Conservation (phyloP, 805 yeast genomes). For the Metschnikowia cerradonensis region DNA sequence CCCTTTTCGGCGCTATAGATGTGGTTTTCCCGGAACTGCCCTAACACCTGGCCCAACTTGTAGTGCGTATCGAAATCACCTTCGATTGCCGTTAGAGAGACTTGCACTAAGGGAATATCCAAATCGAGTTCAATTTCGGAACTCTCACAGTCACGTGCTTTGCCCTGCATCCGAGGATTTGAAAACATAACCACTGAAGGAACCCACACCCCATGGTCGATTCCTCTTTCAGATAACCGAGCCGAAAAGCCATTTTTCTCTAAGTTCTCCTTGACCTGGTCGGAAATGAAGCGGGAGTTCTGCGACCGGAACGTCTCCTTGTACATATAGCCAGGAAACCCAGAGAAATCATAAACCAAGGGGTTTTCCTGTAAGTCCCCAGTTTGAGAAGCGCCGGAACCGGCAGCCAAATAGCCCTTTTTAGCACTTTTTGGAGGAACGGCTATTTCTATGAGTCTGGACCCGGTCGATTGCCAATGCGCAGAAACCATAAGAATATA, state of each 20-base stretch:
- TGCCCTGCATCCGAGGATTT: slow-evolving; percentile 16
- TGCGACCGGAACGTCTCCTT: slow-evolving; percentile 55
- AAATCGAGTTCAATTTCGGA: slow-evolving; percentile 28
- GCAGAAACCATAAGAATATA: slow-evolving; percentile 67
- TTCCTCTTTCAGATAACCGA: slow-evolving; percentile 51
- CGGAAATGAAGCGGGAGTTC: slow-evolving; percentile 41
- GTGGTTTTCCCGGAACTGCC: slow-evolving; percentile 44
- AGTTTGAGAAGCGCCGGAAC: background rate
- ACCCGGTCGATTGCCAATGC: slow-evolving; percentile 61
- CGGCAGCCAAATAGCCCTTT: no score
- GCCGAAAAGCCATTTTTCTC: slow-evolving; percentile 41
- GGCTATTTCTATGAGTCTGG: slow-evolving; percentile 45
- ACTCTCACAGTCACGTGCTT: no score
- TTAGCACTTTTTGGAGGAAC: slow-evolving; percentile 28
- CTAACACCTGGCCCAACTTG: slow-evolving; percentile 54
- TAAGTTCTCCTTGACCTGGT: slow-evolving; percentile 41
- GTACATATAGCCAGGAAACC: slow-evolving; percentile 66
- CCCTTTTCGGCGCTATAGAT: slow-evolving; percentile 27
- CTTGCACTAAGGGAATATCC: slow-evolving; percentile 48
- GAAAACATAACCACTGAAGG: slow-evolving; percentile 69
- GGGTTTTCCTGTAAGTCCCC: slow-evolving; percentile 40
- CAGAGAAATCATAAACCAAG: slow-evolving; percentile 70
- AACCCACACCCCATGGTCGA: slow-evolving; percentile 85
- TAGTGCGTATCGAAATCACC: slow-evolving; percentile 40
- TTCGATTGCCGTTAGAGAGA: slow-evolving; percentile 42